Base-by-base conservation (phyloP, 805 yeast species). In the Candida ipomoeae region DNA sequence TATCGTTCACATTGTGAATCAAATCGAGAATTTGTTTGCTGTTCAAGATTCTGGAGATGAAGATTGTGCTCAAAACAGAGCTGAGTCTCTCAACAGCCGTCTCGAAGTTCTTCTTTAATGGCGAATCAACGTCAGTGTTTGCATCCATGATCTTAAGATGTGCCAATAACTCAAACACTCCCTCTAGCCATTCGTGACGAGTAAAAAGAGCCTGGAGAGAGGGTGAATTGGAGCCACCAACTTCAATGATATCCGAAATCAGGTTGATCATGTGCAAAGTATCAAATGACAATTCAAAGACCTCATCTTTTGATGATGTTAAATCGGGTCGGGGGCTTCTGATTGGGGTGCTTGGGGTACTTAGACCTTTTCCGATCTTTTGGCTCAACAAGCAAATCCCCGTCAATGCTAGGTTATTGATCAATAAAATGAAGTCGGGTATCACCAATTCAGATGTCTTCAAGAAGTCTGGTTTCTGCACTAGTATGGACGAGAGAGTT, bases 361-460 rank as follows among this genome's bases (percentile, higher is more conserved):
- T 60, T 33, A 69, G 46, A 3, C 70, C 62, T 38, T 57, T 64
- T 1, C 75, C 75, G 14, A 61, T 60, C 37, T 55, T 63, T 40
- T 57, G 57, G 44, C 71, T 63, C 39, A 69, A 56, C 1, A 57
- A 55, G 45, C 62, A 63, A 65, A 54, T 63, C 31, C 63, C 74
- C 59, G 60, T 73, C 55, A 60, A 65, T 43, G 56, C 73, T 61
- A 59, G 54, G 52, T 55, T 69, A 52, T 59, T 73, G 57, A 63
- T 53, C 21, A 72, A 44, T 21, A 58, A 65, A 64, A 80, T 49
- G 18, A 82, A 70, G 6, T 82, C 83, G 0, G 83, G 82, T 56
- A 79, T 66, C 17, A 38, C 52, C 13, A 55, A 48, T 3, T 49
- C 50, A 2, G 55, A 49, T 2, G 32, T 20, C 17, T 37, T 23